Conservation (phyloP, 768 basidiomycete genomes). For the Flagelloscypha sp. region DNA sequence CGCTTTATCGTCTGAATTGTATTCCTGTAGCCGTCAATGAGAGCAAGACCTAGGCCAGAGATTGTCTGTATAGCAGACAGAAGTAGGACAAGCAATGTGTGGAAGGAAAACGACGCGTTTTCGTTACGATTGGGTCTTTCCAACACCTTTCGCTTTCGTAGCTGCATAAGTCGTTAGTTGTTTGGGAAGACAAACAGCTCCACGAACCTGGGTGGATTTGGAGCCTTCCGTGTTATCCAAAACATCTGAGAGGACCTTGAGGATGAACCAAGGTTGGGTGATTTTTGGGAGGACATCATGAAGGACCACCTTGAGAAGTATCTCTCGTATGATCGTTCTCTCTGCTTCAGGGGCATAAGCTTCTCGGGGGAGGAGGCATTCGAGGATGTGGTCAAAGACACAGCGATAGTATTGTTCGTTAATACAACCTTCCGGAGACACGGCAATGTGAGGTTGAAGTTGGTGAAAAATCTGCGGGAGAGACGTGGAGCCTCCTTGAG, state of each 20-base stretch:
- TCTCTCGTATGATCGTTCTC: constrained; percentile 76
- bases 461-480: constrained; percentile 68
- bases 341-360: constrained; percentile 76
- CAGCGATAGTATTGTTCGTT: constrained; percentile 77
- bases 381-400: constrained; percentile 68
- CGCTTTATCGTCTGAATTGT: constrained; percentile 54
- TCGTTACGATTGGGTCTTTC: background rate
- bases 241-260: constrained; percentile 56
- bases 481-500: constrained; percentile 52
- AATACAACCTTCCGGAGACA: constrained; percentile 54
- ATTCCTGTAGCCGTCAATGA: constrained; percentile 64
- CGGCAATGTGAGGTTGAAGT: constrained; percentile 78
- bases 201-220: constrained; percentile 9
- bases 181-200: constrained; percentile 15
- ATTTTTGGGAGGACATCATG: constrained; percentile 60
- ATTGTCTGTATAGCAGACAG: constrained; percentile 69
- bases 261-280: constrained; percentile 87
- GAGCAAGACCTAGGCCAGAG: constrained; percentile 58
- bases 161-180: too few relatives aligned
- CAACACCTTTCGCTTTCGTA: background rate
- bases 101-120: constrained; percentile 27
- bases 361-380: constrained; percentile 61
- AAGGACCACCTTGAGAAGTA: constrained; percentile 71
- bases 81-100: constrained; percentile 54
- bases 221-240: constrained; percentile 39